phyloP scores from a whole-genome alignment of 257 asterid species.

The Salvia miltiorrhiza region DNA sequence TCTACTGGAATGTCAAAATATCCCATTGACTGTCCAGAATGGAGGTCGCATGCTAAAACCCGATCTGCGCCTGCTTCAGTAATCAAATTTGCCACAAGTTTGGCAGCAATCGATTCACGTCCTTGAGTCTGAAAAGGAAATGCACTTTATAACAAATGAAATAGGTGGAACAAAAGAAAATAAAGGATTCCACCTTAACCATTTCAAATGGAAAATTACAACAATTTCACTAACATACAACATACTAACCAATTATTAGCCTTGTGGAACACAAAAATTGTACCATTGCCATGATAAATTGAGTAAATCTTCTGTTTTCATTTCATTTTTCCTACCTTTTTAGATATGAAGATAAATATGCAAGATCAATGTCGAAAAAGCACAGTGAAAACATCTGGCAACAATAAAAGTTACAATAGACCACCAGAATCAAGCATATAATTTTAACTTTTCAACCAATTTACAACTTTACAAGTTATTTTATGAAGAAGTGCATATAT shows the following conservation, averaged over 20 bases:
- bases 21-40: conserved; percentile 86
- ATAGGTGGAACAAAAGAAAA: conserved; percentile 11
- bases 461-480: neutral
- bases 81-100: conserved; percentile 73
- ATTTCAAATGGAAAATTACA: conserved; percentile 9
- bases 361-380: conserved; percentile 4
- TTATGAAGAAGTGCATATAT: neutral
- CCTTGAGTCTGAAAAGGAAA: conserved; percentile 65
- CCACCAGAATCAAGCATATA: neutral
- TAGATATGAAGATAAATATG: neutral
- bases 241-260: neutral
- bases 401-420: neutral
- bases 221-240: neutral
- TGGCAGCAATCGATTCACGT: conserved; percentile 84
- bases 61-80: conserved; percentile 85
- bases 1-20: conserved; percentile 86
- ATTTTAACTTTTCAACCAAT: no score
- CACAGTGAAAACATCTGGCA: neutral
- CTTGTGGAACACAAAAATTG: neutral
- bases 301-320: conserved; percentile 1
- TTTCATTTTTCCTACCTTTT: neutral
- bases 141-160: conserved; percentile 8
- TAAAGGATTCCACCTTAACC: neutral
- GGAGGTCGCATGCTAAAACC: conserved; percentile 75
- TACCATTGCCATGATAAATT: neutral